Conservation (phyloP, 2,329 filamentous ascomycete species). For the Paecilomyces fulvus region DNA sequence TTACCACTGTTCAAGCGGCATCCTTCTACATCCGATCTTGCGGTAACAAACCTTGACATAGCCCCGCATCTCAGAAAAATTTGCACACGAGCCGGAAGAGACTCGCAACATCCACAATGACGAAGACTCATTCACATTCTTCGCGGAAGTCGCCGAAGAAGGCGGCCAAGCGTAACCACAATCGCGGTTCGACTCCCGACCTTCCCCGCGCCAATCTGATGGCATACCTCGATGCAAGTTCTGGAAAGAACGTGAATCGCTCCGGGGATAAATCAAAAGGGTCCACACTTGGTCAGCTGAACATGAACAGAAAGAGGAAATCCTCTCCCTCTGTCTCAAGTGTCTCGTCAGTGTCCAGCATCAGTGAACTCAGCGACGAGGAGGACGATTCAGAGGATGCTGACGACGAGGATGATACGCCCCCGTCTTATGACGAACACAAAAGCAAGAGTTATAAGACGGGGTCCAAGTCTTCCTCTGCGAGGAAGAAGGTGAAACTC, state of each 20-base stretch:
- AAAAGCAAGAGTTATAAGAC: slow-evolving; percentile 29
- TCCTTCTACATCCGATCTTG: not conserved
- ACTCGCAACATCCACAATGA: slow-evolving; percentile 5
- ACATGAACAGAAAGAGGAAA: slow-evolving; percentile 24
- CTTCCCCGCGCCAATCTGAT: slow-evolving; percentile 8
- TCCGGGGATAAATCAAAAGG: slow-evolving; percentile 19
- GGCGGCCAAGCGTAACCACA: slow-evolving; percentile 15
- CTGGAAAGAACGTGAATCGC: slow-evolving; percentile 13
- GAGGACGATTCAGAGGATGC: slow-evolving; percentile 30
- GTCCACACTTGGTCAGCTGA: slow-evolving; percentile 12
- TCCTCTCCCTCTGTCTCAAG: slow-evolving; percentile 29
- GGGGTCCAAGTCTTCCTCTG: slow-evolving; percentile 27
- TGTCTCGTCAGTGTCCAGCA: slow-evolving; percentile 28
- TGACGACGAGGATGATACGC: slow-evolving; percentile 34
- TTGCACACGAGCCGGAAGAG: not conserved
- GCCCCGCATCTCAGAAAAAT: not conserved
- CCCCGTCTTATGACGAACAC: slow-evolving; percentile 35
- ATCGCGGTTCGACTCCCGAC: slow-evolving; percentile 14
- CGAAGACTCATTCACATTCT: slow-evolving; percentile 12
- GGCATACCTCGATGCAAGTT: slow-evolving; percentile 13
- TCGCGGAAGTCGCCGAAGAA: slow-evolving; percentile 20
- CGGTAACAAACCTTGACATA: not conserved
- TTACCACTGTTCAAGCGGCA: not conserved
- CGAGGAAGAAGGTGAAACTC: slow-evolving; percentile 27
- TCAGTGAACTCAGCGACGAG: slow-evolving; percentile 28